A percentile compares a stretch with the other conserved stretches of the same genome.
phyloP scores from a whole-genome alignment of 2,329 filamentous ascomycete species.

The Chaetomium sp. region DNA sequence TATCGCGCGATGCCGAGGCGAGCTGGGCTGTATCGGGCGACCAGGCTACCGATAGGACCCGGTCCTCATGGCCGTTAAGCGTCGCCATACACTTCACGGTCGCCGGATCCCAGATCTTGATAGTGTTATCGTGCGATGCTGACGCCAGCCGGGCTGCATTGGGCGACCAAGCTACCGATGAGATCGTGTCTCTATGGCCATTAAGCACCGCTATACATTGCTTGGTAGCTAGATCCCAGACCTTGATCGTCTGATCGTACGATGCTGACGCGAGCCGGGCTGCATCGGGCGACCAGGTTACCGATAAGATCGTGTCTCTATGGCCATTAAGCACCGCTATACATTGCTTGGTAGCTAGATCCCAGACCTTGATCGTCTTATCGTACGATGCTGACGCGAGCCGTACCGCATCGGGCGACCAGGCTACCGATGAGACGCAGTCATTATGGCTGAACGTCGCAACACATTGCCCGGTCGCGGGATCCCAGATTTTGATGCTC shows the following conservation, averaged over 20 bases:
- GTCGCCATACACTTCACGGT: too few relatives aligned
- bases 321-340: not conserved
- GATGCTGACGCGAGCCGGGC: not conserved
- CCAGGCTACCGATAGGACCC: too few relatives aligned
- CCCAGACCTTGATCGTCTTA: constrained; percentile 2
- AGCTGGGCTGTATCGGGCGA: too few relatives aligned
- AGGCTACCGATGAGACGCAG: not conserved
- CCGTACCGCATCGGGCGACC: not conserved
- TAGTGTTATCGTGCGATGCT: not conserved
- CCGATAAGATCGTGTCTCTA: not conserved
- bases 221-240: not conserved
- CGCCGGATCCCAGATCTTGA: constrained; percentile 6
- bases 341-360: not conserved
- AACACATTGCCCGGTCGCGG: not conserved
- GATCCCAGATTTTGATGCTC: constrained; percentile 4
- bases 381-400: not conserved
- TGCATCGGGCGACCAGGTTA: constrained; percentile 2
- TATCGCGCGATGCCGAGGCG: too few relatives aligned
- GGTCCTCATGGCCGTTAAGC: too few relatives aligned
- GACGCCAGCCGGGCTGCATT: constrained; percentile 1
- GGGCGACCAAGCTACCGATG: not conserved
- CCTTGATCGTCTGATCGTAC: not conserved
- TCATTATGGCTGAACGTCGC: not conserved
- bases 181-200: not conserved
- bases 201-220: not conserved